A percentile compares a stretch with the other conserved stretches of the same genome.
Conservation (phyloP, 129 eudicot species). For the Ambrosia artemisiifolia region DNA sequence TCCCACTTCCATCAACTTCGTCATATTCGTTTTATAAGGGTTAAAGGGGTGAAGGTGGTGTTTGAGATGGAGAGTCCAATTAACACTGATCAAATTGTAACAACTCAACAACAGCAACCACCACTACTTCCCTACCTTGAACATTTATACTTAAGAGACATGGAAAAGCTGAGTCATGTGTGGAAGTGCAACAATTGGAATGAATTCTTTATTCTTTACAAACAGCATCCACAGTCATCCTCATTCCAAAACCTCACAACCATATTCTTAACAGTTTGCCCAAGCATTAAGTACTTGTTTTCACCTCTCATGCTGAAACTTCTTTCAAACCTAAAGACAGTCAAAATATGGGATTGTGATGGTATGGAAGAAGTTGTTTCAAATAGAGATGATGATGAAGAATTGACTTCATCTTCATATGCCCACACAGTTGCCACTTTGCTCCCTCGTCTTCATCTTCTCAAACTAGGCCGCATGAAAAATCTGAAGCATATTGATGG, state of each 20-base stretch:
- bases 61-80: background rate
- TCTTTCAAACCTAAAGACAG: no score
- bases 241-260: background rate
- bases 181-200: background rate
- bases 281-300: background rate
- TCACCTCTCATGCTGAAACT: no score
- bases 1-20: background rate
- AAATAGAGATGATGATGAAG: background rate
- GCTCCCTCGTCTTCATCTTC: background rate
- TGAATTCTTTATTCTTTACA: background rate
- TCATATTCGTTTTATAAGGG: background rate
- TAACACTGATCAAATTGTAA: background rate
- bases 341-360: no score
- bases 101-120: background rate
- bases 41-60: background rate
- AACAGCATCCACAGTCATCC: background rate
- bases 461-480: background rate
- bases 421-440: background rate
- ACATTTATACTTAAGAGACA: background rate
- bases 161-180: background rate
- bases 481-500: background rate
- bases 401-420: background rate
- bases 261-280: background rate
- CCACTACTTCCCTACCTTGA: constrained; percentile 1
- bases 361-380: no score